Evolutionary conservation across 2,329 filamentous ascomycete genomes (phyloP).

Genomic region (Plenodomus tracheiphilus): DNA sequence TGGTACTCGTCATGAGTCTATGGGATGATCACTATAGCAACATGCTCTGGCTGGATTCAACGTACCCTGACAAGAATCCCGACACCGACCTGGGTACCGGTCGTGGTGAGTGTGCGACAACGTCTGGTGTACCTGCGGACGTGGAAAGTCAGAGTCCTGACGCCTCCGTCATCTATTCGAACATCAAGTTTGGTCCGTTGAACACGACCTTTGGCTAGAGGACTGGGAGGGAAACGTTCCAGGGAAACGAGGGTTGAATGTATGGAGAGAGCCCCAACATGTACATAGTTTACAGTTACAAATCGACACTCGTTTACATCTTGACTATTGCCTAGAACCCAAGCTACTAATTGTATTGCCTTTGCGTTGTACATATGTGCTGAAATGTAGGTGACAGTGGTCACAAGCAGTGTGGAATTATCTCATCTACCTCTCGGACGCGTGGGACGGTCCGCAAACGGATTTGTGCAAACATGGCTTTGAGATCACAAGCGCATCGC

Average conservation of each 20-base stretch:
- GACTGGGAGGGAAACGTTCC: not conserved
- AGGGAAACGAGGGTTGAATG: not conserved
- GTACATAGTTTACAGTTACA: not conserved
- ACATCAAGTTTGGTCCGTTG: slow-evolving; percentile 37
- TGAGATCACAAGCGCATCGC: no score
- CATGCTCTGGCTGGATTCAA: slow-evolving; percentile 75
- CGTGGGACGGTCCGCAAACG: no score
- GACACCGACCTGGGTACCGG: slow-evolving; percentile 30
- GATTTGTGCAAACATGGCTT: no score
- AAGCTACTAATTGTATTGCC: no score
- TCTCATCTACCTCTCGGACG: no score
- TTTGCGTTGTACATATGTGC: no score
- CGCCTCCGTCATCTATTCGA: slow-evolving; percentile 30
- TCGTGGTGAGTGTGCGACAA: slow-evolving; percentile 33
- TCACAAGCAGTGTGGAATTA: no score
- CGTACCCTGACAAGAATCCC: slow-evolving; percentile 54
- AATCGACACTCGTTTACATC: slow-evolving; percentile 1
- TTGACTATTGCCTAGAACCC: no score
- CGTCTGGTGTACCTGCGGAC: slow-evolving; percentile 35
- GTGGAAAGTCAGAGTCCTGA: slow-evolving; percentile 25
- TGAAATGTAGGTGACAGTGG: no score
- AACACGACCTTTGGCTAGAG: slow-evolving; percentile 30
- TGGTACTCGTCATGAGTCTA: slow-evolving; percentile 66
- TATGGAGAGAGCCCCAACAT: not conserved
- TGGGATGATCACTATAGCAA: slow-evolving; percentile 67